phyloP scores from a whole-genome alignment of 2,329 filamentous ascomycete genomes.

The Periconia sp. region DNA sequence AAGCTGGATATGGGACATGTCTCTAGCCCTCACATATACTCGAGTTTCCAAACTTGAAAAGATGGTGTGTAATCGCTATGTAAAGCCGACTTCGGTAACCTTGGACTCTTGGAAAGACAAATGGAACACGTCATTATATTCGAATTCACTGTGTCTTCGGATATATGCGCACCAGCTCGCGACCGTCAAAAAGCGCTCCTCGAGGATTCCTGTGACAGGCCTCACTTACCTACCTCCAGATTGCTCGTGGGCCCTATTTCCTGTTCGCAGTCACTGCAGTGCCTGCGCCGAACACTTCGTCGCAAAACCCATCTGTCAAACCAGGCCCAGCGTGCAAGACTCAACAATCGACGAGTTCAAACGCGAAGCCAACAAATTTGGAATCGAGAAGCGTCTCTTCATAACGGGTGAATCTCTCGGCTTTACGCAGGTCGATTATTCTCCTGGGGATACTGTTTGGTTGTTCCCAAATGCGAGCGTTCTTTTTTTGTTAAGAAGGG shows the following conservation, averaged over 20 bases:
- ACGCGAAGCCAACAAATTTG: slow-evolving; percentile 1
- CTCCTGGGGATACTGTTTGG: slow-evolving; percentile 11
- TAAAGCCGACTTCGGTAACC: neutral
- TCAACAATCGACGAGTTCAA: slow-evolving; percentile 3
- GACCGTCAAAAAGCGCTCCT: neutral
- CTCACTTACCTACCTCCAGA: neutral
- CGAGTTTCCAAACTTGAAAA: neutral
- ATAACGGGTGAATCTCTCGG: slow-evolving; percentile 1
- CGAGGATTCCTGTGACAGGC: neutral
- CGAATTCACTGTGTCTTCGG: neutral
- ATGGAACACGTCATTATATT: neutral
- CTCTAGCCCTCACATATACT: slow-evolving; percentile 1
- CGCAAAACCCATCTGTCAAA: slow-evolving; percentile 1
- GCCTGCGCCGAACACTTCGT: slow-evolving; percentile 1
- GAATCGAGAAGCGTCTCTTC: slow-evolving; percentile 1
- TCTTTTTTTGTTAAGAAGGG: slow-evolving; percentile 9
- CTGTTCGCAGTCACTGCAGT: neutral
- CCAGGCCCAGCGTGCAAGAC: neutral
- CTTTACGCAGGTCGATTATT: neutral
- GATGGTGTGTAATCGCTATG: neutral
- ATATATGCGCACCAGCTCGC: slow-evolving; percentile 12
- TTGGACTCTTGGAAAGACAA: neutral
- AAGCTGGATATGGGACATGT: neutral
- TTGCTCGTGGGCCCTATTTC: neutral
- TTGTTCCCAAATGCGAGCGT: slow-evolving; percentile 8